Evolutionary conservation across 1,284 basidiomycete species (phyloP).

Genomic region (Golubevia sp.): DNA sequence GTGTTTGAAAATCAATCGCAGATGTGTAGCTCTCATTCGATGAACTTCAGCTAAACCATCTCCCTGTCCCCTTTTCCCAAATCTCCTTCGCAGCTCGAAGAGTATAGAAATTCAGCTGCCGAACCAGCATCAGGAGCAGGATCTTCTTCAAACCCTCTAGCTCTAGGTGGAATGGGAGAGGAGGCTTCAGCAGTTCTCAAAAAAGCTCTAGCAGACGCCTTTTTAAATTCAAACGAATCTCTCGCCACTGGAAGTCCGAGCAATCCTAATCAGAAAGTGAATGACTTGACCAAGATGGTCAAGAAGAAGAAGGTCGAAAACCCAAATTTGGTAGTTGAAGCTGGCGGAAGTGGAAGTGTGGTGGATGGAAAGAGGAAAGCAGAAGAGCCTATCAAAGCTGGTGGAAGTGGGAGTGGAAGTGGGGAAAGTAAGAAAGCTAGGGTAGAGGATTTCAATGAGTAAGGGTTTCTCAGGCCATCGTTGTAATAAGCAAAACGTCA

Average conservation of each 20-base stretch:
- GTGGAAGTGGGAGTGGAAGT: background rate
- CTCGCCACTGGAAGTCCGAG: background rate
- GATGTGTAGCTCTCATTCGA: background rate
- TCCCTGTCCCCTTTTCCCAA: background rate
- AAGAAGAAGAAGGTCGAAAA: slow-evolving; percentile 37
- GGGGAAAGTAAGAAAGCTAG: slow-evolving; percentile 21
- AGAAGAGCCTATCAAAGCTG: too few relatives aligned
- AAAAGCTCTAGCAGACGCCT: slow-evolving; percentile 52
- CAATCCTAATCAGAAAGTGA: slow-evolving; percentile 24
- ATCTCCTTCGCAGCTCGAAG: slow-evolving; percentile 23
- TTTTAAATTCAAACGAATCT: slow-evolving; percentile 30
- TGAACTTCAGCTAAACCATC: background rate
- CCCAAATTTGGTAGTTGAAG: slow-evolving; percentile 2
- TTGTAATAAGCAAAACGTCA: too few relatives aligned
- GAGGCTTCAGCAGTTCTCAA: slow-evolving; percentile 43
- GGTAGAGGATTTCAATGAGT: slow-evolving; percentile 9
- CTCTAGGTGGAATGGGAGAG: slow-evolving; percentile 23
- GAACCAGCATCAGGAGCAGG: background rate
- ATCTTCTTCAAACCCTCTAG: slow-evolving; percentile 6
- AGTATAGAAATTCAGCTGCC: slow-evolving; percentile 25
- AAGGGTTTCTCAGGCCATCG: too few relatives aligned
- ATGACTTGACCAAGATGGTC: slow-evolving; percentile 44
- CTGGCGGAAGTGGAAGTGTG: background rate
- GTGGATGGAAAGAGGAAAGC: slow-evolving; percentile 7
- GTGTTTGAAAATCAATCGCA: too few relatives aligned